Base-by-base conservation (phyloP, 2,329 filamentous ascomycete species). In the Neofusicoccum parvum region DNA sequence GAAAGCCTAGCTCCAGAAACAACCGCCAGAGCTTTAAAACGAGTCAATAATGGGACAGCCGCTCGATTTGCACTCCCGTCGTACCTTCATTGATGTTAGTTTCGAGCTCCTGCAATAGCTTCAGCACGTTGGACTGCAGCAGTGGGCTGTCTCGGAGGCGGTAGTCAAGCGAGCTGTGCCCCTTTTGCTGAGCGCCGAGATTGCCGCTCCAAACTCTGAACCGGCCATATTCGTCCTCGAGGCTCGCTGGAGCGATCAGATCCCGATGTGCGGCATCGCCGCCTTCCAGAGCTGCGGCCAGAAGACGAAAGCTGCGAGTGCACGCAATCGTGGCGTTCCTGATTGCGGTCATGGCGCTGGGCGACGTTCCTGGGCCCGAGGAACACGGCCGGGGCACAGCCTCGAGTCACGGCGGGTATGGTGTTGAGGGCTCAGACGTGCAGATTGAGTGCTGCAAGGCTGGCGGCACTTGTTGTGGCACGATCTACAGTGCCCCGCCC, bases 181-280 rank as follows among this genome's bases (percentile, higher is more conserved):
- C 75, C 68, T 76, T 77, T 34, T 76, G 74, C 23, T 77, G 62
- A 20, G 74, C 75, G 3, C 75, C 75, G 3, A 77, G 65, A 62
- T 78, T 78, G 5, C 76, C 72, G 34, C 70, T 71, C 75, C 75
- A 78, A 0, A 77, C 75, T 43, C 75, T 69, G 45, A 77, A 75
- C 53, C 75, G 72, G n/a, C 75, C 75, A 46, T 75, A 70, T 56
- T 78, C 76, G 63, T 78, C 76, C 41, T 75, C 71, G 14, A 78
- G 71, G 15, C 69, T 70, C 37, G 74, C 74, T 7, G 54, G 50
- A 15, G 76, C 73, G 51, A 77, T 67, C 5, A 66, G 54, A 11
- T 11, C 17, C 23, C 46, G 49, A 45, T 69, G 37, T 5, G 64
- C 15, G 39, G 65, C 68, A 27, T 71, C 63, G 64, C 62, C 69